Conservation (phyloP, 1,284 basidiomycete species). For the Psilocybe mexicana region DNA sequence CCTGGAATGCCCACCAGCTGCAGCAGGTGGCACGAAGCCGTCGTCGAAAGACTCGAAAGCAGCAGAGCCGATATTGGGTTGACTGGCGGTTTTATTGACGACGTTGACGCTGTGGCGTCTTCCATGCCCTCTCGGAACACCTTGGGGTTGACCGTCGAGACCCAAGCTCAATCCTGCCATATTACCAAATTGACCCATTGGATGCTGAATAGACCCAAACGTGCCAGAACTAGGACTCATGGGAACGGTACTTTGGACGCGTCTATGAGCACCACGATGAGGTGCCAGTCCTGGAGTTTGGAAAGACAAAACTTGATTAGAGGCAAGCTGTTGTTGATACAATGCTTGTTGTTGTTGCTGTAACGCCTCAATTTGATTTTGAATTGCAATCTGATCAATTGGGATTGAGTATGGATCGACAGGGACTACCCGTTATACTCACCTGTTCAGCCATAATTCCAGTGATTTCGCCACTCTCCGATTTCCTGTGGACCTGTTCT, state of each 20-base stretch:
- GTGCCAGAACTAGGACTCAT: slow-evolving; percentile 49
- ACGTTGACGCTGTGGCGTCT: slow-evolving; percentile 95
- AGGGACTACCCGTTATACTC: background rate
- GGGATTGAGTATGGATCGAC: slow-evolving; percentile 3
- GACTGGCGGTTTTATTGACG: slow-evolving; percentile 67
- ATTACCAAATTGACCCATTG: slow-evolving; percentile 71
- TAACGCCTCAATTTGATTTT: slow-evolving; percentile 87
- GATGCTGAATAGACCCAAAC: slow-evolving; percentile 51
- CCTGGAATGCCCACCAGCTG: slow-evolving; percentile 71
- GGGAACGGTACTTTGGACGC: slow-evolving; percentile 86
- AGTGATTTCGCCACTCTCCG: slow-evolving; percentile 73
- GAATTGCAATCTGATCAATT: slow-evolving; percentile 75
- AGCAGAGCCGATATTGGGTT: slow-evolving; percentile 45
- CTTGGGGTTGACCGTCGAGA: slow-evolving; percentile 63
- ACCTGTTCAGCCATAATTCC: slow-evolving; percentile 88
- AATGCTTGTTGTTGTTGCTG: slow-evolving; percentile 89
- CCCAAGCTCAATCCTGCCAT: slow-evolving; percentile 58
- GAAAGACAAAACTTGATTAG: slow-evolving; percentile 71
- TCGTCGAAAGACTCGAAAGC: slow-evolving; percentile 74
- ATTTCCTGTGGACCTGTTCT: slow-evolving; percentile 54
- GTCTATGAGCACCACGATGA: slow-evolving; percentile 71
- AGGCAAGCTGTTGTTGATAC: slow-evolving; percentile 84
- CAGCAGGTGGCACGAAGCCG: slow-evolving; percentile 59
- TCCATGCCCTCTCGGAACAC: slow-evolving; percentile 81
- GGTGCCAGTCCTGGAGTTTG: slow-evolving; percentile 70